These are phyloP conservation scores for Trichophyton simii DNA, from an alignment of 2,329 filamentous ascomycete genomes.

Conservation along the genomic window DNA sequence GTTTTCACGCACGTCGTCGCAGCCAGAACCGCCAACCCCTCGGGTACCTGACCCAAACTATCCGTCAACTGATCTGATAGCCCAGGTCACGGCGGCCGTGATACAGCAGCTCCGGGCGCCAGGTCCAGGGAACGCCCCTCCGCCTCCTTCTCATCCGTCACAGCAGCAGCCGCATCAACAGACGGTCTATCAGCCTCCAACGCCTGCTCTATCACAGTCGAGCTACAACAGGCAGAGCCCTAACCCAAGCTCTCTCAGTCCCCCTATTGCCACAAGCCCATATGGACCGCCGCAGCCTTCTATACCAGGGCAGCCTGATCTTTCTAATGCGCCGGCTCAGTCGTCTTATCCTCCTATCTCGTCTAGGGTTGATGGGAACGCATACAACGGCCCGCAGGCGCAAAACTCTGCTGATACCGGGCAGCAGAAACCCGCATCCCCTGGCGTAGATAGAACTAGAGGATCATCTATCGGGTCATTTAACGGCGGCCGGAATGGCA, in stretches of 20 bases:
- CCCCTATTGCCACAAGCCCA: background rate
- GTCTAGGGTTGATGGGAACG: constrained; percentile 18
- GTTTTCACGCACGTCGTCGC: background rate
- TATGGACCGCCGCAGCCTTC: background rate
- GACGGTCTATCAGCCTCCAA: constrained; percentile 23
- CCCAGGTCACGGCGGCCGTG: constrained; percentile 10
- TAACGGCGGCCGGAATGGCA: background rate
- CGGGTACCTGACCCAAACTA: constrained; percentile 3
- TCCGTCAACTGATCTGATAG: constrained; percentile 22
- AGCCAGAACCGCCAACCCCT: background rate
- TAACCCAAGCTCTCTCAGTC: constrained; percentile 29
- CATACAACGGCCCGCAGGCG: background rate
- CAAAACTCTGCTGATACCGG: background rate
- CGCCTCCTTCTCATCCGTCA: constrained; percentile 28
- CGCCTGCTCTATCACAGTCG: background rate
- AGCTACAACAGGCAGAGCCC: constrained; percentile 2
- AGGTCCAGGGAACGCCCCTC: constrained; percentile 21
- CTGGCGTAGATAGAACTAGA: background rate
- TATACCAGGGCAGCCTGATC: background rate
- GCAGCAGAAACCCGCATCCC: background rate
- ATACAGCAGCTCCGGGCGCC: constrained; percentile 42
- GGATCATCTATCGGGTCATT: background rate
- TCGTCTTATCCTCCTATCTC: constrained; percentile 45
- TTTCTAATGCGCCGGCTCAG: background rate
- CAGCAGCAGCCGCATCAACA: constrained; percentile 20